phyloP scores from a whole-genome alignment of 305 asterid genomes.

The Plantago coronopus region DNA sequence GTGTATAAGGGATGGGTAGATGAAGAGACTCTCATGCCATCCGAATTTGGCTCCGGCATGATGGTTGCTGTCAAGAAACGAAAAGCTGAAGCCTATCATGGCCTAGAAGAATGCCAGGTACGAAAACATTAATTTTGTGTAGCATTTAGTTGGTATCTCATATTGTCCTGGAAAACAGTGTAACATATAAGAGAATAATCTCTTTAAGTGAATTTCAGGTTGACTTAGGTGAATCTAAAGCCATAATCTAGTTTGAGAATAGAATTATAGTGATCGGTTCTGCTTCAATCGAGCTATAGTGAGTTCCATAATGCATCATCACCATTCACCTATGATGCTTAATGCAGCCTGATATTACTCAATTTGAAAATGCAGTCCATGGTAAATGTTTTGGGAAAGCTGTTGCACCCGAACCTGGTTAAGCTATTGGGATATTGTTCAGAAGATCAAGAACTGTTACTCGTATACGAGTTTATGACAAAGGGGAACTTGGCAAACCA shows the following conservation, averaged over 20 bases:
- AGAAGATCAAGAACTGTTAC: constrained; percentile 68
- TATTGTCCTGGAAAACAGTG: too few species aligned
- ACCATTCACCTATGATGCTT: neutral
- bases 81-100: constrained; percentile 60
- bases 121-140: neutral
- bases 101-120: constrained; percentile 86
- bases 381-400: constrained; percentile 75
- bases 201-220: too few species aligned
- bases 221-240: too few species aligned
- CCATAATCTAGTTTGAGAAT: too few species aligned
- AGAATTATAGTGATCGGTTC: too few species aligned
- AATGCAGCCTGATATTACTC: constrained; percentile 5
- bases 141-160: too few species aligned
- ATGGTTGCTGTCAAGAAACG: constrained; percentile 80
- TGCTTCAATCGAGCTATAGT: too few species aligned
- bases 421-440: constrained; percentile 83
- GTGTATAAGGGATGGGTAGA: constrained; percentile 88
- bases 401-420: constrained; percentile 85
- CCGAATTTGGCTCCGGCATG: constrained; percentile 54
- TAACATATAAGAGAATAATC: too few species aligned
- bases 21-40: constrained; percentile 53
- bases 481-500: constrained; percentile 87
- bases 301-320: too few species aligned
- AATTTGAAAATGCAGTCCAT: constrained; percentile 64
- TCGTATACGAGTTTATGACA: constrained; percentile 75